These are phyloP conservation scores for Wickerhamiella kurtzmanii DNA, from an alignment of 805 yeast species.

Conservation along the genomic window DNA sequence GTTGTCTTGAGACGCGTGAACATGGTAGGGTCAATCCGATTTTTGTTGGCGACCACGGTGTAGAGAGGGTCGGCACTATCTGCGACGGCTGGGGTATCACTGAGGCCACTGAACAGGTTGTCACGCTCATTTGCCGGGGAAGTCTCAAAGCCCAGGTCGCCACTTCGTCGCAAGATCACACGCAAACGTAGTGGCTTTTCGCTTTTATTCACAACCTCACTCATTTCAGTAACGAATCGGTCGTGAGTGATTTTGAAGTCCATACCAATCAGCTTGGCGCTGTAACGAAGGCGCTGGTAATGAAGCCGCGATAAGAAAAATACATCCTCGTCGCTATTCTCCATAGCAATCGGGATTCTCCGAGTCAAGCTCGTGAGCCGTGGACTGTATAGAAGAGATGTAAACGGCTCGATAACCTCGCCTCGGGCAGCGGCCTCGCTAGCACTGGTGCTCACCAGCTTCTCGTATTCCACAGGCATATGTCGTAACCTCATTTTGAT, in stretches of 20 bases:
- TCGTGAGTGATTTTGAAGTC: conserved; percentile 32
- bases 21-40: conserved; percentile 36
- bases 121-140: conserved; percentile 23
- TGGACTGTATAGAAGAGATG: conserved; percentile 72
- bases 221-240: conserved; percentile 31
- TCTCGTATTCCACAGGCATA: not conserved
- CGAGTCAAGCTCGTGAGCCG: conserved; percentile 26
- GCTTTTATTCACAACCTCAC: conserved; percentile 9
- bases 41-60: conserved; percentile 51
- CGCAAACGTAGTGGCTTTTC: conserved; percentile 35
- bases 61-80: conserved; percentile 29
- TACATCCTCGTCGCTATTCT: conserved; percentile 20
- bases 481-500: not conserved
- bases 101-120: conserved; percentile 21
- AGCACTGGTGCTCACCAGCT: not conserved
- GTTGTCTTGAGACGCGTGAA: conserved; percentile 82
- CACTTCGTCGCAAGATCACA: conserved; percentile 30
- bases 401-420: conserved; percentile 41
- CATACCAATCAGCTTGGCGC: conserved; percentile 43
- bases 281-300: conserved; percentile 40
- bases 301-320: conserved; percentile 60
- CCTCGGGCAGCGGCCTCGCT: conserved; percentile 4
- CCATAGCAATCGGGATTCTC: conserved; percentile 19
- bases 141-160: conserved; percentile 29
- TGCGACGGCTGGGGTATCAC: conserved; percentile 15